Base-by-base conservation (phyloP, 202 grass and related monocot species). In the Brachypodium distachyon region DNA sequence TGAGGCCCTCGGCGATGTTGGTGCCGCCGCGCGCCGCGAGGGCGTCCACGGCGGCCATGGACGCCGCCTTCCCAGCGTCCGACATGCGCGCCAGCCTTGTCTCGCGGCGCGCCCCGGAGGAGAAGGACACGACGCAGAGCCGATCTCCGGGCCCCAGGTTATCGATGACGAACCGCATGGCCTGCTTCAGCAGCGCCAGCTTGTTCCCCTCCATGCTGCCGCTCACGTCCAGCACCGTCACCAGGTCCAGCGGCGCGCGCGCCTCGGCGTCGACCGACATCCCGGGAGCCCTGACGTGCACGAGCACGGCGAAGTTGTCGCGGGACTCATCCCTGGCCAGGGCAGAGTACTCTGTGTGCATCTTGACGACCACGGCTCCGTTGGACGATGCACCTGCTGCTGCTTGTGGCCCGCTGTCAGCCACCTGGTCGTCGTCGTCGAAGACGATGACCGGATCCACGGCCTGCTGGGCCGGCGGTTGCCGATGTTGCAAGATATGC, bases 1-100 rank as follows among this genome's bases (percentile, higher is more conserved):
- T 61, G n/a, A 94, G 83, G 7, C 88, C 91, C 49, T 81, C 79
- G 23, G 85, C 69, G 42, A 92, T 87, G 78, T 92, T 92, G 33
- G 93, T 85, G 63, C 60, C 13, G 23, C 74, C 81, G 12, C 5
- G 1, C 11, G 44, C 55, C 36, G 0, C 38, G 43, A 64, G 73
- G 48, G 61, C 87, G 34, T 13, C 78, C 81, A 72, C 69, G 68
- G 49, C 77, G 11, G 3, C 61, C 59, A 23, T 56, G 56, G 17
- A 38, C 28, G 31, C 27, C 1, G 44, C 61, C 48, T 81, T 76
- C 4, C 70, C 69, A 0, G 10, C 57, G 40, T 74, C 76, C 29
- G 76, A 49, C 83, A 85, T 85, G 49, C 76, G 56, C 58, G 36
- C 6, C 16, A 86, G 84, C 64, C 63, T 69, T 27, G 77, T 80